phyloP scores from a whole-genome alignment of 2,329 filamentous ascomycete species.

The Nemania sp. region DNA sequence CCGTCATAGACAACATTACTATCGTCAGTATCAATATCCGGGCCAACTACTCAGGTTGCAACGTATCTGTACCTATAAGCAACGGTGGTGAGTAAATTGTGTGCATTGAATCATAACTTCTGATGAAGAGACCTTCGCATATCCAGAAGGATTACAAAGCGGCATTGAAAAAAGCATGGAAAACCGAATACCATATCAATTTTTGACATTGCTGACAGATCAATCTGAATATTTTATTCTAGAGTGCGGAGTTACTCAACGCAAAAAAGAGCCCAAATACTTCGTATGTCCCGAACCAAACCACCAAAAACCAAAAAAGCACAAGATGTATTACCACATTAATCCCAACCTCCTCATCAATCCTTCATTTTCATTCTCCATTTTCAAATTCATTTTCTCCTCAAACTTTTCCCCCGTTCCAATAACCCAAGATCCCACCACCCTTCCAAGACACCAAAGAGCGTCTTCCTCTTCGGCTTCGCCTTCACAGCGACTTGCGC shows the following conservation, averaged over 20 bases:
- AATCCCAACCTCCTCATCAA: conserved; percentile 9
- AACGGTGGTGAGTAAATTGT: no score
- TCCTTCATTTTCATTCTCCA: background rate
- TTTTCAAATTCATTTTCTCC: conserved; percentile 15
- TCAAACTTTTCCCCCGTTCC: conserved; percentile 45
- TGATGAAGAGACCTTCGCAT: no score
- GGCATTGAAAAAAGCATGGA: background rate
- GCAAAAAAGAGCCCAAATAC: background rate
- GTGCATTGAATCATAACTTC: no score
- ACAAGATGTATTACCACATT: conserved; percentile 18
- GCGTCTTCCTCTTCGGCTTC: conserved; percentile 49
- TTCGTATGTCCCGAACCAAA: conserved; percentile 3
- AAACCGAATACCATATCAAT: background rate
- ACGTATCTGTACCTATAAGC: no score
- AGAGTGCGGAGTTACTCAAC: background rate
- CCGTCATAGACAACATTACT: no score
- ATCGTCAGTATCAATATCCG: no score
- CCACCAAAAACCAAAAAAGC: background rate
- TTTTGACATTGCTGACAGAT: conserved; percentile 7
- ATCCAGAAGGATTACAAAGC: no score
- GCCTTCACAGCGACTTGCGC: conserved; percentile 16
- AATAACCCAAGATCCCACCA: conserved; percentile 59
- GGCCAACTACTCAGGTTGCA: no score
- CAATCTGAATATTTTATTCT: conserved; percentile 12
- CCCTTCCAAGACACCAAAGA: conserved; percentile 53